A percentile compares a stretch with the other conserved stretches of the same genome.
These are phyloP conservation scores for Debaryomyces nepalensis DNA, from an alignment of 1,139 yeast species.

Conservation along the genomic window DNA sequence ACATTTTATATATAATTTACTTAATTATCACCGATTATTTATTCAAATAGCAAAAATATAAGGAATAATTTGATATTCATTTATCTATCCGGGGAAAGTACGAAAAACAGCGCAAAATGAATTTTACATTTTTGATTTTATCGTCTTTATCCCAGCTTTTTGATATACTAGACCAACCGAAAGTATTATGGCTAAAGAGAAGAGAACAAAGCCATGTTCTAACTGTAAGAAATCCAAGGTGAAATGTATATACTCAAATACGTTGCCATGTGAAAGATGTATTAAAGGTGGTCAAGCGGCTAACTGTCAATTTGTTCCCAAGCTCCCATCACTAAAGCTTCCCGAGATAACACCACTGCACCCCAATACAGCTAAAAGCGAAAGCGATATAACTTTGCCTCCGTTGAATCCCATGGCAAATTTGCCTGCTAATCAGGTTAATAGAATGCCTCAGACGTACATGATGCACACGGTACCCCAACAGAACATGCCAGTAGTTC, in stretches of 20 bases:
- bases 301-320: constrained; percentile 60
- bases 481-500: constrained; percentile 2
- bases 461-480: constrained; percentile 5
- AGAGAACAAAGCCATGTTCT: constrained; percentile 63
- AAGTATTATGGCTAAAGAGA: constrained; percentile 42
- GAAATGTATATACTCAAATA: constrained; percentile 54
- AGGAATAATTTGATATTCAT: not conserved
- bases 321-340: constrained; percentile 51
- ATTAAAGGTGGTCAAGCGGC: constrained; percentile 48
- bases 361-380: not conserved
- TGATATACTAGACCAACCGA: not conserved
- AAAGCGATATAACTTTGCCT: constrained; percentile 21
- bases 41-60: not conserved
- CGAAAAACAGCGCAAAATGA: constrained; percentile 8
- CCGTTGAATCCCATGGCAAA: constrained; percentile 19
- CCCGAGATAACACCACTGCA: constrained; percentile 30
- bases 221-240: constrained; percentile 68
- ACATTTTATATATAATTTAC: constrained; percentile 33
- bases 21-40: not conserved
- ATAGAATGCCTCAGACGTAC: constrained; percentile 4
- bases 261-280: constrained; percentile 66
- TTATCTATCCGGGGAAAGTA: constrained; percentile 1
- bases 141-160: not conserved
- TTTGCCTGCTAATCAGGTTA: not conserved
- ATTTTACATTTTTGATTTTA: constrained; percentile 5